Base-by-base conservation (phyloP, 2,329 filamentous ascomycete species). In the Trichophaea hybrida region DNA sequence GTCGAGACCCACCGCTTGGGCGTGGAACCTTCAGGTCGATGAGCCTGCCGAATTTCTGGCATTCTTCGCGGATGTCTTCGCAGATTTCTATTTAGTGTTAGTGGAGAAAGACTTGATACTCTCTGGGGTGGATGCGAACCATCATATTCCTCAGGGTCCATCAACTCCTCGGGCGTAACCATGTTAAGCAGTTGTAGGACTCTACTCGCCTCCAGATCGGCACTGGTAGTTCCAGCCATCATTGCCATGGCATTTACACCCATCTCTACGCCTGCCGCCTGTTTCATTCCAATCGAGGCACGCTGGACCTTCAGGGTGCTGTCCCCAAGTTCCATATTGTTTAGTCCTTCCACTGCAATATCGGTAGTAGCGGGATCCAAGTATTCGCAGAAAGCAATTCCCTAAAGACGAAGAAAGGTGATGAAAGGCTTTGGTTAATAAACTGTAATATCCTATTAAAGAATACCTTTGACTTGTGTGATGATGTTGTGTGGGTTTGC, bases 171-270 rank as follows among this genome's bases (percentile, higher is more conserved):
- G 0, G 89, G 79, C 0, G 93, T 98, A 38, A 98, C 91, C 93
- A 98, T 98, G 76, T 98, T 98, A 70, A 98, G 80, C 63, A 98
- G 76, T 74, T 95, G 91, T 62, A 98, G 72, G 13, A 98, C 91
- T 59, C 87, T 81, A 65, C 86, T 86, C 61, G 84, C 82, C 67
- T 94, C 89, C 37, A 86, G 77, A 61, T 90, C 86, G 59, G 79
- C 79, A 40, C 86, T 85, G 2, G 84, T 88, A 17, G 93, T 94
- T 60, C 91, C 90, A 40, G 93, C 93, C 68, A 98, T 86, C 80
- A 96, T 89, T 55, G 90, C 94, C 83, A 98, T 97, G 64, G 93
- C 93, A 68, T 93, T 94, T 64, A 98, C 91, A 58, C 91, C 88
- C 79, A 96, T 94, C 70, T 98, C 93, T 44, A 94, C 80, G 64